Percentiles rank a stretch among this genome's conserved stretches.
These are phyloP conservation scores for Candida mesenterica DNA, from an alignment of 1,139 yeast species.

Conservation along the genomic window DNA sequence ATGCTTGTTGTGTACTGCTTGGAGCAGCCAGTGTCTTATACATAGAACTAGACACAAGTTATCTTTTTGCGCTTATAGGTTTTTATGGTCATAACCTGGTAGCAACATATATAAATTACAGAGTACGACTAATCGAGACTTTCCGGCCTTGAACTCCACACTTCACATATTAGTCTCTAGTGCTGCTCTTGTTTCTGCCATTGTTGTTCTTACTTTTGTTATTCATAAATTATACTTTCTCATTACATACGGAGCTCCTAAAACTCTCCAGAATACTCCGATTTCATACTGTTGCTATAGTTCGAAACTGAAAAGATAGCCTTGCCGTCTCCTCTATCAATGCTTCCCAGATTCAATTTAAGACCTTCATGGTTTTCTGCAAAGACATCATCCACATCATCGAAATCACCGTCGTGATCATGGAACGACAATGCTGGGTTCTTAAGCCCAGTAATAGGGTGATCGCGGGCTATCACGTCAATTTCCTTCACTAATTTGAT, in stretches of 20 bases:
- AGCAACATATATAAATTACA: too few relatives aligned
- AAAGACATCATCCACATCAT: conserved; percentile 27
- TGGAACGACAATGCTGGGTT: conserved; percentile 47
- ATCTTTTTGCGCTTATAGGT: too few relatives aligned
- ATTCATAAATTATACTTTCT: too few relatives aligned
- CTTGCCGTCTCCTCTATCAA: conserved; percentile 8
- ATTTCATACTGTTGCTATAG: conserved; percentile 10
- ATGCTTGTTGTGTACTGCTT: neutral
- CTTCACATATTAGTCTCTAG: too few relatives aligned
- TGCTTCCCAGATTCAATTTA: conserved; percentile 20
- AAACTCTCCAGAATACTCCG: conserved; percentile 4
- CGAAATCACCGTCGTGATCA: conserved; percentile 28
- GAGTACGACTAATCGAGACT: too few relatives aligned
- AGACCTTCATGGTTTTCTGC: conserved; percentile 31
- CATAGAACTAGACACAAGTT: too few relatives aligned
- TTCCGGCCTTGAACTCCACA: too few relatives aligned
- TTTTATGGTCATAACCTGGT: too few relatives aligned
- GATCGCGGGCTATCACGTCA: conserved; percentile 40
- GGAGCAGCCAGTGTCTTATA: too few relatives aligned
- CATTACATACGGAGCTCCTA: too few relatives aligned
- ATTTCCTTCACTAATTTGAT: conserved; percentile 53
- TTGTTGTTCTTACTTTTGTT: too few relatives aligned
- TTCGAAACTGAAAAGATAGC: conserved; percentile 10
- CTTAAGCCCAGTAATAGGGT: conserved; percentile 43
- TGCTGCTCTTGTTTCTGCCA: too few relatives aligned